These are phyloP conservation scores for Leccinum truebloodii DNA, from an alignment of 768 basidiomycete species.

Conservation along the genomic window DNA sequence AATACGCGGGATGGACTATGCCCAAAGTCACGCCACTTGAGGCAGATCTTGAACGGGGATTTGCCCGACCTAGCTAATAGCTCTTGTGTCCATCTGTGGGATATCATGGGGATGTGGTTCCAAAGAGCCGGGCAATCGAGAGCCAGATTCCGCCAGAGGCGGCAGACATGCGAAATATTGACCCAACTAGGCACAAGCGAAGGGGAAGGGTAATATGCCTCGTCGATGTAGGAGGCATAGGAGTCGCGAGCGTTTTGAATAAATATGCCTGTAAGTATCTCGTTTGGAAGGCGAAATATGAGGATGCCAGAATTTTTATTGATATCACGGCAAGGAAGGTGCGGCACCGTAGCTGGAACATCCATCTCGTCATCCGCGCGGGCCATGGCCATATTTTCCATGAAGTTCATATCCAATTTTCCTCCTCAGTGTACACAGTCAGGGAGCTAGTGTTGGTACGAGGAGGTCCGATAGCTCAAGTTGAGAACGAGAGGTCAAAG, in stretches of 20 bases:
- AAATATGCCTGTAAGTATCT: neutral
- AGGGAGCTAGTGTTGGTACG: neutral
- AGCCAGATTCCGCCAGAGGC: neutral
- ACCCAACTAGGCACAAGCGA: neutral
- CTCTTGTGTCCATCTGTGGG: neutral
- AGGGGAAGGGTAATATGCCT: neutral
- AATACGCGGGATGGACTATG: neutral
- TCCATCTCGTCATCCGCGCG: neutral
- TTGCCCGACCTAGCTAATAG: neutral
- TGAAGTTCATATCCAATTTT: neutral
- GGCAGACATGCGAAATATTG: neutral
- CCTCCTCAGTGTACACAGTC: neutral
- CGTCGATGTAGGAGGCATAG: neutral
- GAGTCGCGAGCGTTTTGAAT: neutral
- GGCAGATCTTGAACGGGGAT: neutral
- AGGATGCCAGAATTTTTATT: neutral
- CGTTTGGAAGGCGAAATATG: neutral
- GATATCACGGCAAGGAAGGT: neutral
- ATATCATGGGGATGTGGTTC: neutral
- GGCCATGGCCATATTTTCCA: neutral
- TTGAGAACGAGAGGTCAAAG: no score
- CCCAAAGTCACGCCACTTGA: neutral
- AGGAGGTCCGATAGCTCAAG: no score
- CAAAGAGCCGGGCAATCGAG: neutral
- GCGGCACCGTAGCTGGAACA: neutral